Conservation (phyloP, 2,329 filamentous ascomycete species). For the Colletotrichum lentis region DNA sequence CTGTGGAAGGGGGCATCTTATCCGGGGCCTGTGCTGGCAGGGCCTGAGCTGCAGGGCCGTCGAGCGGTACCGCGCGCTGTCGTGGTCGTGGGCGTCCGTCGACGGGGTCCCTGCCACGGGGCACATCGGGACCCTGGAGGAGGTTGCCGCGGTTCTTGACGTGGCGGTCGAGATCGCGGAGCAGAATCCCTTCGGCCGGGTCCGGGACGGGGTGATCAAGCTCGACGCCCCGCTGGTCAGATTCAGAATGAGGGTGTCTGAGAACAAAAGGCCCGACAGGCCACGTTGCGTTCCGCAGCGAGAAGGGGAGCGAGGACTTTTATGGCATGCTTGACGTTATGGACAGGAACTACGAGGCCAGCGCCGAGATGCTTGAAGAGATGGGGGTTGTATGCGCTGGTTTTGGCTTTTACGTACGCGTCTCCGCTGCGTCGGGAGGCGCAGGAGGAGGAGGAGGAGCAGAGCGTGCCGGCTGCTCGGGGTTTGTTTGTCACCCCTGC, state of each 20-base stretch:
- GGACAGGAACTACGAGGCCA: neutral
- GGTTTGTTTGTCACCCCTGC: constrained; percentile 8
- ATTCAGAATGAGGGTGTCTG: constrained; percentile 17
- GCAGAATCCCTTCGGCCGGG: constrained; percentile 28
- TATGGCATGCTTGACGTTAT: constrained; percentile 6
- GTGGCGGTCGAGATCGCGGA: constrained; percentile 22
- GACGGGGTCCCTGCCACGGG: constrained; percentile 12
- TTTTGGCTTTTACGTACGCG: constrained; percentile 5
- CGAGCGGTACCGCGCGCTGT: constrained; percentile 23
- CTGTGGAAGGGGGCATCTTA: constrained; percentile 41
- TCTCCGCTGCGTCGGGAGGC: neutral
- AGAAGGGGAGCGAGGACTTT: constrained; percentile 2
- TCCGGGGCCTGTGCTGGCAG: constrained; percentile 24
- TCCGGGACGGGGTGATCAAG: constrained; percentile 28
- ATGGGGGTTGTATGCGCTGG: constrained; percentile 10
- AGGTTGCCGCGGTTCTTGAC: constrained; percentile 15
- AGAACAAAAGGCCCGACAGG: constrained; percentile 20
- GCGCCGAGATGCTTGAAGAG: neutral
- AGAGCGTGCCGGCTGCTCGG: neutral
- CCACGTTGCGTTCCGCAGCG: constrained; percentile 7
- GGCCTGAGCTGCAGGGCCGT: neutral
- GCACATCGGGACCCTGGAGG: neutral
- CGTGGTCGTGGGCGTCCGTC: constrained; percentile 33
- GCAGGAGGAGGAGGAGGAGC: no score
- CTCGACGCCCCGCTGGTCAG: constrained; percentile 28